Evolutionary conservation across 1,284 basidiomycete genomes (phyloP), one percentile per base, ranked within the genome.

Genomic region (Phellopilus nigrolimitatus): DNA sequence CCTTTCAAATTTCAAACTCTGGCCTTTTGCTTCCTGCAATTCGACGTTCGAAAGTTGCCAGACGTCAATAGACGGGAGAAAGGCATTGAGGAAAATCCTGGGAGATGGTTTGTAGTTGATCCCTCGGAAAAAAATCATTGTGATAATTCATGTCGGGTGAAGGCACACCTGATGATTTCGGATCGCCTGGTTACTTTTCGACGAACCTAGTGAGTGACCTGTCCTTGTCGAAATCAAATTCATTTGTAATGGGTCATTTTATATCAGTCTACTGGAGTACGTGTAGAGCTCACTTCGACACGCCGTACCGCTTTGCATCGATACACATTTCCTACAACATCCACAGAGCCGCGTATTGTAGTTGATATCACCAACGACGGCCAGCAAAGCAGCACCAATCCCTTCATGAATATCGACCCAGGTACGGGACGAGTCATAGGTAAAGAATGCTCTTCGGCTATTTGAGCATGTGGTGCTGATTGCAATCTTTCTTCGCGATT

Each of bases 261-360:
- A n/a, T n/a, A n/a, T n/a, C n/a, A 57, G 56, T 49, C 53, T 7
- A 59, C 53, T 17, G 57, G 53, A 13, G 42, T 60, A 7, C 46
- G 53, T 22, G 57, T 59, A 21, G 59, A 60, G 25, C 45, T 57
- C 12, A 59, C 59, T 15, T 50, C 57, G 5, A 59, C 56, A n/a
- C 44, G 59, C 3, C 53, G 59, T 31, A 46, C 54, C 9, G 57
- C 57, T 5, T 44, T 60, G 21, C 57, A 60, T 47, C 55, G 55
- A 10, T 60, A 59, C 47, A 60, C 59, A 6, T 60, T 60, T 21
- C 59, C 59, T n/a, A 37, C 47, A 25, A 42, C 40, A 22, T 58
- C 59, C 3, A 49, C 43, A 24, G 42, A 55, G 27, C 59, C 59
- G 0, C 48, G 59, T 2, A 56, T 60, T 42, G 53, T 60, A 17